Evolutionary conservation across 2,329 filamentous ascomycete genomes (phyloP).

Genomic region (Pyrenophora tritici-repentis): DNA sequence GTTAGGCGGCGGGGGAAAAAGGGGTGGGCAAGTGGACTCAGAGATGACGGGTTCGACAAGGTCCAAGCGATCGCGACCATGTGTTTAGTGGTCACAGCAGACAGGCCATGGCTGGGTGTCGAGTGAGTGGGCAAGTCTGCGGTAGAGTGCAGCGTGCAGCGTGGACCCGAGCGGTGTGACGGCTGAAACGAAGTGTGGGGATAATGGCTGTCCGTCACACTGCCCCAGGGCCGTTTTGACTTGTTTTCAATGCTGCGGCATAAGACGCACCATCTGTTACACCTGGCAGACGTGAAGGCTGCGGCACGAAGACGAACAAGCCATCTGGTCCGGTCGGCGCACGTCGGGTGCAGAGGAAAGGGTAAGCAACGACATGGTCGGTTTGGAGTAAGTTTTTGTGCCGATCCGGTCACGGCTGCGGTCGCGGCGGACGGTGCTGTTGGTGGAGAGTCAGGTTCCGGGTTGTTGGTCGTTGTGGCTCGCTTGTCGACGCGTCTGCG

Average conservation of each 20-base stretch:
- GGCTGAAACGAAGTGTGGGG: conserved; percentile 31
- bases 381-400: neutral
- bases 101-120: conserved; percentile 18
- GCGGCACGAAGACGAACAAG: conserved; percentile 8
- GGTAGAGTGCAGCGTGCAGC: conserved; percentile 21
- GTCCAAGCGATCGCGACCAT: conserved; percentile 19
- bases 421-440: conserved; percentile 5
- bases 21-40: conserved; percentile 15
- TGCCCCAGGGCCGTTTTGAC: conserved; percentile 25
- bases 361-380: conserved; percentile 3
- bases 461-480: conserved; percentile 28
- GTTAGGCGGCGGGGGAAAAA: conserved; percentile 23
- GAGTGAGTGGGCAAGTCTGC: conserved; percentile 22
- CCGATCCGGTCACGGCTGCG: conserved; percentile 12
- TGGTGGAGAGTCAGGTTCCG: conserved; percentile 22
- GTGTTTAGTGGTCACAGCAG: conserved; percentile 25
- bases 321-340: conserved; percentile 3
- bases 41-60: conserved; percentile 9
- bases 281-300: conserved; percentile 19
- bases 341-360: conserved; percentile 4
- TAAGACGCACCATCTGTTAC: conserved; percentile 26
- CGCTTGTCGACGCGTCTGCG: conserved; percentile 23
- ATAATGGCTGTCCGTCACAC: conserved; percentile 20
- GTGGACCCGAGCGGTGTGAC: conserved; percentile 27
- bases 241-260: conserved; percentile 32